Base-by-base conservation (phyloP, 345 rosid species). In the Eucalyptus regnans region DNA sequence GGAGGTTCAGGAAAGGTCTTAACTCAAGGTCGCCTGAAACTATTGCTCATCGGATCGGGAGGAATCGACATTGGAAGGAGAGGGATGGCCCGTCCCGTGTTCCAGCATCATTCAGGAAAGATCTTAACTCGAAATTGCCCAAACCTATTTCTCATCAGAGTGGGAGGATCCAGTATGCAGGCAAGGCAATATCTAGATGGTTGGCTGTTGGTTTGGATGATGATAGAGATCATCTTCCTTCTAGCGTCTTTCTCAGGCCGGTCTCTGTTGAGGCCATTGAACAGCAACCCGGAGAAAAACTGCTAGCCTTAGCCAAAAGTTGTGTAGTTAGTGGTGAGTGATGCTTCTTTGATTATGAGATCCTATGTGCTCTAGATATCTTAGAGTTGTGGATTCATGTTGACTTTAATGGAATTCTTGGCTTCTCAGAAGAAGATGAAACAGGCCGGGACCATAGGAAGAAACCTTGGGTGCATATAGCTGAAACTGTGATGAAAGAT, bases 401-500 rank as follows among this genome's bases (percentile, higher is more conserved):
- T 76, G 48, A 76, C 84, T 76, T 71, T 3, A 76, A 80, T 79
- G 37, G 46, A 76, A 51, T 83, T 62, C 64, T 71, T 50, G 43
- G 58, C 31, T 79, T 80, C 84, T 51, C 64, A 76, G 89, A 83
- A 54, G 58, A 46, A 44, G 56, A 68, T 50, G 93, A 81, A 89
- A 87, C 9, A 23, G 89, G 58, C 37, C 90, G 79, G 86, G 89
- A 90, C 31, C 27, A 8, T 51, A 25, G 85, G 33, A 88, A 66
- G 89, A 90, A 90, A 50, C 91, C 92, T 27, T 93, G 95, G 96
- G 89, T 86, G 37, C 87, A 50, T 43, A 66, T 94, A 50, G 94
- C 95, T 4, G 95, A 94, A 91, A 91, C 89, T 23, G 91, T 96
- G 12, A 89, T 79, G 90, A 94, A 89, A 80, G 95, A 94, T 79